A percentile compares a stretch with the other conserved stretches of the same genome.
These are phyloP conservation scores for Gloeopeniophorella convolvens DNA, from an alignment of 768 basidiomycete genomes.

Conservation along the genomic window DNA sequence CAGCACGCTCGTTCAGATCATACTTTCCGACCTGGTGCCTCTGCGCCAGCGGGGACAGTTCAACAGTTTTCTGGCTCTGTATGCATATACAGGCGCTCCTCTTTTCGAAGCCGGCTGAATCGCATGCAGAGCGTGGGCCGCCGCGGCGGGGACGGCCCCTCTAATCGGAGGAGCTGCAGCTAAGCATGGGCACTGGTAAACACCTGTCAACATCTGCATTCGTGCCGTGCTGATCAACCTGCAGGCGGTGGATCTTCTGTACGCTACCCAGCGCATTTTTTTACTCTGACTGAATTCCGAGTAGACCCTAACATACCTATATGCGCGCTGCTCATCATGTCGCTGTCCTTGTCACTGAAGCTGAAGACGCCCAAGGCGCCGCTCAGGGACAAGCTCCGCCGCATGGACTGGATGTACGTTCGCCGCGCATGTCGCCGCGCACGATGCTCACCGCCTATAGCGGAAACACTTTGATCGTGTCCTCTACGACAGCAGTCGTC, in stretches of 20 bases:
- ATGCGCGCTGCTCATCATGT: slow-evolving; percentile 23
- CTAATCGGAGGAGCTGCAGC: too few species aligned
- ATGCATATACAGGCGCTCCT: too few species aligned
- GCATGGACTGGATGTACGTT: slow-evolving; percentile 35
- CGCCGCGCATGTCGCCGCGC: neutral
- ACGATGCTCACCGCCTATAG: too few species aligned
- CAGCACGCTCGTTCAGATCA: slow-evolving; percentile 23
- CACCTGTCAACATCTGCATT: too few species aligned
- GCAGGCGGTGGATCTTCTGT: too few species aligned
- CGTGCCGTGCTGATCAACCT: too few species aligned
- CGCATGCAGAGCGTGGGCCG: too few species aligned
- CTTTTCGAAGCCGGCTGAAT: too few species aligned
- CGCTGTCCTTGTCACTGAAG: slow-evolving; percentile 28
- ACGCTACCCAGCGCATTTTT: too few species aligned
- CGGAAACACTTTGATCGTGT: slow-evolving; percentile 31
- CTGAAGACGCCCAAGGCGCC: slow-evolving; percentile 29
- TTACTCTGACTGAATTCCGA: too few species aligned
- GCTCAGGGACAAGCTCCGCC: slow-evolving; percentile 26
- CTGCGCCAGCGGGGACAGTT: slow-evolving; percentile 25
- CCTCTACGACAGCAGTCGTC: slow-evolving; percentile 23
- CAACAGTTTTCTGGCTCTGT: slow-evolving; percentile 8
- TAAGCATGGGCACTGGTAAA: too few species aligned
- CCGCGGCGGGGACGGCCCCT: too few species aligned
- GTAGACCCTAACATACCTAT: slow-evolving; percentile 37
- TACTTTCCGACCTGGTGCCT: slow-evolving; percentile 29